Evolutionary conservation across 2,329 filamentous ascomycete genomes (phyloP), one percentile per base, ranked within the genome.

Genomic region (Nannizziopsis barbatae): DNA sequence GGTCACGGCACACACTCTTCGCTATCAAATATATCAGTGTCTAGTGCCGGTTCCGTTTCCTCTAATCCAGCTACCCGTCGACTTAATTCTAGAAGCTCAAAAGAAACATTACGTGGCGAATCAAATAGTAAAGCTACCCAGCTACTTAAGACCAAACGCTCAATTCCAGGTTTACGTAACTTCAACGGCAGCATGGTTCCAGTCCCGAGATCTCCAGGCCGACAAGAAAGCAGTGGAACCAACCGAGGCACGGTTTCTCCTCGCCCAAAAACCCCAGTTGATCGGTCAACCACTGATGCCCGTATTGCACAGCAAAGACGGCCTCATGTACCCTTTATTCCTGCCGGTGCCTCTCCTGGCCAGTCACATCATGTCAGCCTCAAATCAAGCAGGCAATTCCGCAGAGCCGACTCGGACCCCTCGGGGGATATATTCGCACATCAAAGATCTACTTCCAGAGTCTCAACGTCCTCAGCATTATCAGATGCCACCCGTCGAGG

Each of bases 361-460:
- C 84, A 87, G 61, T 86, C 85, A 9, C 84, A 95, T 55, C 84
- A 95, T 68, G 74, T 84, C 53, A 77, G 77, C 42, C 74, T 84
- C 37, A 94, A 88, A 67, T 73, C 69, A 41, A 74, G 80, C 22
- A 81, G 86, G 31, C 73, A 78, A 33, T 81, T 89, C 61, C 80
- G 87, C 40, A 84, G 90, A 39, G 81, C 87, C 59, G 86, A 93
- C 58, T 94, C 87, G 7, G 87, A 94, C 58, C 76, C 79, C 56
- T 78, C 67, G 36, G 65, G 61, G 46, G 77, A 79, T 52, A 75
- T 62, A 30, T 61, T 65, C 57, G 61, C 47, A 53, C 73, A 54
- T 61, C 57, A 72, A 61, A 56, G 68, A 56, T 58, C 70, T 31
- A 54, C 63, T 30, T 66, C 67, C 49, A 66, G 68, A 36, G 55